Percentiles rank a stretch among this genome's conserved stretches.
These are phyloP conservation scores for Tetragonia tetragonoides DNA, from an alignment of 148 eudicot species.

Conservation along the genomic window DNA sequence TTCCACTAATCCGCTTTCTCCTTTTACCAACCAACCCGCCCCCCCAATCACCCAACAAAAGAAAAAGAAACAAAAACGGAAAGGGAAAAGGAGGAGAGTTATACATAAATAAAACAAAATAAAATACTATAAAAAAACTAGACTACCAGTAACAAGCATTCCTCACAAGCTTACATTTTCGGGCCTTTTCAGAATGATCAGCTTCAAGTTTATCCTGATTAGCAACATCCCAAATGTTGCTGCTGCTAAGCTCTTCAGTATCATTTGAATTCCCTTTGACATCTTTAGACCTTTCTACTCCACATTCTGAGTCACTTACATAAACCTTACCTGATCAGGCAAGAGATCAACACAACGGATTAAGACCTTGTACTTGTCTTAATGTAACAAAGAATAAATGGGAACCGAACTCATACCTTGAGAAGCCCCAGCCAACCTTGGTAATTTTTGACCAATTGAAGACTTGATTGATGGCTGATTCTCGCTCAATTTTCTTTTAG, in stretches of 20 bases:
- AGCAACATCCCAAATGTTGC: slow-evolving; percentile 15
- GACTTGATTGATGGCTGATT: slow-evolving; percentile 20
- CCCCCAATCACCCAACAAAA: neutral
- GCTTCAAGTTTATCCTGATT: slow-evolving; percentile 21
- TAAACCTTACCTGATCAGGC: slow-evolving; percentile 21
- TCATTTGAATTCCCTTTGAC: slow-evolving; percentile 21
- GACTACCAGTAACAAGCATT: neutral
- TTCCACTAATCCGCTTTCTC: neutral
- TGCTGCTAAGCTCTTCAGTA: slow-evolving; percentile 31
- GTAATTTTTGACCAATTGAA: slow-evolving; percentile 22
- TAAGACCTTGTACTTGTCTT: neutral
- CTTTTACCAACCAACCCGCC: neutral
- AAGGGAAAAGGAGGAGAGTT: neutral
- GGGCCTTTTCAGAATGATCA: slow-evolving; percentile 21
- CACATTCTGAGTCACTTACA: slow-evolving; percentile 26
- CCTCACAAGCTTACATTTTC: slow-evolving; percentile 37
- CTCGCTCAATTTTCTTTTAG: slow-evolving; percentile 23
- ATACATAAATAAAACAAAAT: neutral
- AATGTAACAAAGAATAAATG: slow-evolving; percentile 4
- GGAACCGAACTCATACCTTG: slow-evolving; percentile 36
- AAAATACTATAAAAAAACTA: neutral
- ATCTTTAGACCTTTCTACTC: slow-evolving; percentile 20
- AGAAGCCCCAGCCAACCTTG: slow-evolving; percentile 21
- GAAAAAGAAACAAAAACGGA: neutral
- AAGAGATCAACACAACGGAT: neutral